Evolutionary conservation across 2,329 filamentous ascomycete genomes (phyloP).

Genomic region (Neopestalotiopsis clavispora): DNA sequence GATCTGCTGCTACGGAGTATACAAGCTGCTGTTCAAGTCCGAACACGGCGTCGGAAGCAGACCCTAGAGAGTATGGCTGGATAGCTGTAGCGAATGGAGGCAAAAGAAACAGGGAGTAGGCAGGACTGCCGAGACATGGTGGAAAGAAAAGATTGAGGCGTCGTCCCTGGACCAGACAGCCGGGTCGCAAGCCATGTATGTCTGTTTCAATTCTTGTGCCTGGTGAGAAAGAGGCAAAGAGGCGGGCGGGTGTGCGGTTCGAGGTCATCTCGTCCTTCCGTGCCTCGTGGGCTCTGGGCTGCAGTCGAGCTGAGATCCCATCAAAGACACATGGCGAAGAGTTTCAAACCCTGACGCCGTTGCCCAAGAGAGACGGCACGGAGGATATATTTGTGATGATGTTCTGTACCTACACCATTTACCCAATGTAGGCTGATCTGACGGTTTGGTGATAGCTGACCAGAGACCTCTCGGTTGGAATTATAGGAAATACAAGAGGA

Average conservation of each 20-base stretch:
- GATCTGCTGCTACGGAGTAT: neutral
- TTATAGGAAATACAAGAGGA: too few relatives aligned
- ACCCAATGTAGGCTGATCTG: too few relatives aligned
- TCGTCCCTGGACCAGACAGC: constrained; percentile 1
- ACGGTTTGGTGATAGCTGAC: too few relatives aligned
- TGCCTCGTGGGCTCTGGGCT: neutral
- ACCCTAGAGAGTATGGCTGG: neutral
- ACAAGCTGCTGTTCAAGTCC: neutral
- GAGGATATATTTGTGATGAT: neutral
- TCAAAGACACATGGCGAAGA: constrained; percentile 1
- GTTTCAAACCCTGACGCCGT: neutral
- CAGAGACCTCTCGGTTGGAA: too few relatives aligned
- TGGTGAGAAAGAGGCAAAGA: neutral
- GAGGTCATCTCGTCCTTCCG: neutral
- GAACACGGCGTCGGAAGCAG: neutral
- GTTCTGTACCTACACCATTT: too few relatives aligned
- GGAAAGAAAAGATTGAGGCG: neutral
- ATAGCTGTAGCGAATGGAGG: neutral
- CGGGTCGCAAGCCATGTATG: neutral
- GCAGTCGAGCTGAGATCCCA: neutral
- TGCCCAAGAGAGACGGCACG: neutral
- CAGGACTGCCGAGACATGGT: constrained; percentile 3
- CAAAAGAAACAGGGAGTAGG: neutral
- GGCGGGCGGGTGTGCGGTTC: neutral
- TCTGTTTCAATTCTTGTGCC: neutral